phyloP scores from a whole-genome alignment of 2,329 filamentous ascomycete species.

The Mariannaea sp. region DNA sequence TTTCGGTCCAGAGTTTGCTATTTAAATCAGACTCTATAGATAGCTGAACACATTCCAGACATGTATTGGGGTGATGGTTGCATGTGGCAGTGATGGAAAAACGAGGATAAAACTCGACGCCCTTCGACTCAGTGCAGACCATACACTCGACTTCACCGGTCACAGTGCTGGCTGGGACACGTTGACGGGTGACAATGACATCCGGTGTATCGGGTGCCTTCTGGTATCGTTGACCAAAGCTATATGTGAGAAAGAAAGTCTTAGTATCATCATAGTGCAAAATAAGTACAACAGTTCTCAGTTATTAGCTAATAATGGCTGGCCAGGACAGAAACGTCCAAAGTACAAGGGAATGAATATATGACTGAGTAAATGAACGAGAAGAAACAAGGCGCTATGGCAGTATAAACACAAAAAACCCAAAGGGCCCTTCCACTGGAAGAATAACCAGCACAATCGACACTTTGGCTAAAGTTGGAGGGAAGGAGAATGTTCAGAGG shows the following conservation, averaged over 20 bases:
- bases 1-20: slow-evolving; percentile 48
- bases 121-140: slow-evolving; percentile 45
- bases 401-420: not conserved
- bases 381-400: not conserved
- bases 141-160: slow-evolving; percentile 40
- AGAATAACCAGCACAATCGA: slow-evolving; percentile 16
- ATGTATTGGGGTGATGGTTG: slow-evolving; percentile 41
- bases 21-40: slow-evolving; percentile 44
- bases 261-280: slow-evolving; percentile 15
- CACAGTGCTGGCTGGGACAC: slow-evolving; percentile 30
- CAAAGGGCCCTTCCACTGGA: slow-evolving; percentile 10
- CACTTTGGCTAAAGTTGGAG: slow-evolving; percentile 3
- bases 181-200: slow-evolving; percentile 41
- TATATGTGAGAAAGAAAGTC: slow-evolving; percentile 5
- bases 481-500: slow-evolving; percentile 13
- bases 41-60: slow-evolving; percentile 42
- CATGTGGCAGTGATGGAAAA: slow-evolving; percentile 42
- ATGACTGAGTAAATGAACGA: not conserved
- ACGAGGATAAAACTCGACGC: slow-evolving; percentile 38
- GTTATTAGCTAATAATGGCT: not conserved
- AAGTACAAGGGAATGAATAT: slow-evolving; percentile 1
- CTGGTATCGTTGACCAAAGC: slow-evolving; percentile 45
- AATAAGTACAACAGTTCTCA: not conserved
- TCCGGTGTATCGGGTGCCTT: slow-evolving; percentile 32
- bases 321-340: not conserved